phyloP scores from a whole-genome alignment of 1,284 basidiomycete genomes.

The Sphagnurus paluster region DNA sequence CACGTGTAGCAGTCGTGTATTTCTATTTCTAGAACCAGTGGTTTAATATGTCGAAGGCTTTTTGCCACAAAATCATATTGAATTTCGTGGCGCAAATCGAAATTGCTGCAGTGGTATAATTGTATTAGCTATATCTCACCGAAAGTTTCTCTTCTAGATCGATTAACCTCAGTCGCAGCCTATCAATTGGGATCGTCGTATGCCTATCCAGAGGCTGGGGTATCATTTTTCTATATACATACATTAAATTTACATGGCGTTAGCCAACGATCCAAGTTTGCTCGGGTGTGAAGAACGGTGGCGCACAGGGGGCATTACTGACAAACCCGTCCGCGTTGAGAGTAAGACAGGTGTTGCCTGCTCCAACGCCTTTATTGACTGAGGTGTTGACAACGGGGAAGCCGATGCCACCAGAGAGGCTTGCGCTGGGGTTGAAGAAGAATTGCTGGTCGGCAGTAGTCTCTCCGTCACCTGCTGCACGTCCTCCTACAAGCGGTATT shows the following conservation, averaged over 20 bases:
- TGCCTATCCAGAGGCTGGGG: too few relatives aligned
- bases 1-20: too few relatives aligned
- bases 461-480: constrained; percentile 26
- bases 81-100: too few relatives aligned
- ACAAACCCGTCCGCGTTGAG: constrained; percentile 24
- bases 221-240: too few relatives aligned
- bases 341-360: constrained; percentile 25
- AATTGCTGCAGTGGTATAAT: too few relatives aligned
- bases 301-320: constrained; percentile 24
- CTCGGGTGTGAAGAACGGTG: constrained; percentile 24
- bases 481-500: constrained; percentile 13
- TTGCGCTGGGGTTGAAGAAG: constrained; percentile 23
- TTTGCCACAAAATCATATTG: too few relatives aligned
- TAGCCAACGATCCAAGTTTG: constrained; percentile 24
- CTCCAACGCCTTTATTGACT: constrained; percentile 22
- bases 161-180: too few relatives aligned
- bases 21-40: too few relatives aligned
- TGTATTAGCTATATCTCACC: too few relatives aligned
- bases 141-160: too few relatives aligned
- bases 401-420: constrained; percentile 19
- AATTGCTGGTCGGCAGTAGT: constrained; percentile 25
- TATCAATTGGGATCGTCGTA: too few relatives aligned
- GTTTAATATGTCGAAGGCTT: too few relatives aligned
- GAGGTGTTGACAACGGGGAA: constrained; percentile 22
- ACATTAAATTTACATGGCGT: background rate